Evolutionary conservation across 1,284 basidiomycete species (phyloP), one percentile per base, ranked within the genome.

Genomic region (Cutaneotrichosporon dermatis): DNA sequence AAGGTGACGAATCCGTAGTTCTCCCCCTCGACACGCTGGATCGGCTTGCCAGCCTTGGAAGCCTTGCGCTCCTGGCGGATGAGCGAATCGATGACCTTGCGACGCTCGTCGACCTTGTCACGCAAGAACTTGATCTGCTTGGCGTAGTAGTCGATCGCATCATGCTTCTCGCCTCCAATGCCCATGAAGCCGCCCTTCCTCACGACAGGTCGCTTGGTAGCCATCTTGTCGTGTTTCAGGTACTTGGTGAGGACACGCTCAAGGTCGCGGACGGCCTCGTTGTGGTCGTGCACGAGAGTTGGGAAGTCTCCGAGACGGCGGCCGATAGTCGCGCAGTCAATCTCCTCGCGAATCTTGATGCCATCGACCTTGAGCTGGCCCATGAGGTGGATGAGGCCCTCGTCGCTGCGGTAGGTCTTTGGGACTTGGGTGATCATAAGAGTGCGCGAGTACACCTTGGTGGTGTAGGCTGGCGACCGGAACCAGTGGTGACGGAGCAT

Each of bases 1-100:
- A 96, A 89, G 25, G 90, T 92, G 3, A 92, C 91, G 74, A 95
- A 95, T 12, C 91, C 93, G 75, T 93, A 95, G 72, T 85, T 90
- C 78, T 95, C 91, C 2, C 91, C 83, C 74, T 76, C 67, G 43
- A 74, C 56, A 5, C 71, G 65, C 39, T 55, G 39, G 16, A 42
- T 41, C 5, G 41, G 46, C 35, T 43, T 37, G 33, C 42, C 34
- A 33, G 67, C 65, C 59, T 76, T 75, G 51, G 71, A 64, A 4
- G 75, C 75, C 48, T 69, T 65, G 41, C 74, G 60, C 57, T 78
- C 76, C 53, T 72, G 68, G 1, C 67, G 57, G 48, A 75, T 71
- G 41, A 77, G 83, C 13, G 82, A 83, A 70, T 90, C 86, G 60
- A 91, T 88, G 64, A 88, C 83, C 33, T 79, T 77, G 33, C 91